Conservation (phyloP, 495 filamentous ascomycete genomes). For the Daldinia decipiens region DNA sequence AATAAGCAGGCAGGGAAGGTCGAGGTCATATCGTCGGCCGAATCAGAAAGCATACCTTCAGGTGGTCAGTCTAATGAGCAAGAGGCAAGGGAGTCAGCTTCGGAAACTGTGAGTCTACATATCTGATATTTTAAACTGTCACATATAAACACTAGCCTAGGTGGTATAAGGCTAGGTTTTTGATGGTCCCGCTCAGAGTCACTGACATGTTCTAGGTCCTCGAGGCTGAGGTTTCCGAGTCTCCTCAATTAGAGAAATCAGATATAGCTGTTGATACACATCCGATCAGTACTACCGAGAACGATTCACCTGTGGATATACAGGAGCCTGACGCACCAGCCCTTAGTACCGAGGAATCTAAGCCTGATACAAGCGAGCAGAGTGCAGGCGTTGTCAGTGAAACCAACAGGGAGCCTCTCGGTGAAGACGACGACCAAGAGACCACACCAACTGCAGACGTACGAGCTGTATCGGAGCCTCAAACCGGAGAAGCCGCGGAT, state of each 20-base stretch:
- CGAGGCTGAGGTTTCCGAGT: not conserved
- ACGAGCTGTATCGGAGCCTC: constrained; percentile 2
- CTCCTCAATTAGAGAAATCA: constrained; percentile 17
- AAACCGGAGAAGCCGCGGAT: constrained; percentile 8
- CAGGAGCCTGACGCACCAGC: constrained; percentile 8
- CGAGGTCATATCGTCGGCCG: constrained; percentile 8
- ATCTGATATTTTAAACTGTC: not conserved
- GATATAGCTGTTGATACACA: constrained; percentile 15
- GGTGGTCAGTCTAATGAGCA: not conserved
- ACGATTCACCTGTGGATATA: not conserved
- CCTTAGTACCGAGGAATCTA: constrained; percentile 11
- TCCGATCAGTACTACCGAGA: not conserved
- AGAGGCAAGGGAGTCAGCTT: not conserved
- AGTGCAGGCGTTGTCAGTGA: not conserved
- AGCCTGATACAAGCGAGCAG: constrained; percentile 1
- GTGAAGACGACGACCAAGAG: constrained; percentile 1
- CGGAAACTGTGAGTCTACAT: constrained; percentile 20
- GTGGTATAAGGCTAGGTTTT: not conserved
- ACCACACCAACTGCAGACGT: not conserved
- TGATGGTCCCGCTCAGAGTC: not conserved
- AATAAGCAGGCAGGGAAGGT: constrained; percentile 11
- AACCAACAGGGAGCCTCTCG: not conserved
- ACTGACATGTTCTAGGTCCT: constrained; percentile 9
- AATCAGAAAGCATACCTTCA: constrained; percentile 12
- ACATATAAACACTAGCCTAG: not conserved